Evolutionary conservation across 2,329 filamentous ascomycete species (phyloP).

Genomic region (Rosellinia necatrix): DNA sequence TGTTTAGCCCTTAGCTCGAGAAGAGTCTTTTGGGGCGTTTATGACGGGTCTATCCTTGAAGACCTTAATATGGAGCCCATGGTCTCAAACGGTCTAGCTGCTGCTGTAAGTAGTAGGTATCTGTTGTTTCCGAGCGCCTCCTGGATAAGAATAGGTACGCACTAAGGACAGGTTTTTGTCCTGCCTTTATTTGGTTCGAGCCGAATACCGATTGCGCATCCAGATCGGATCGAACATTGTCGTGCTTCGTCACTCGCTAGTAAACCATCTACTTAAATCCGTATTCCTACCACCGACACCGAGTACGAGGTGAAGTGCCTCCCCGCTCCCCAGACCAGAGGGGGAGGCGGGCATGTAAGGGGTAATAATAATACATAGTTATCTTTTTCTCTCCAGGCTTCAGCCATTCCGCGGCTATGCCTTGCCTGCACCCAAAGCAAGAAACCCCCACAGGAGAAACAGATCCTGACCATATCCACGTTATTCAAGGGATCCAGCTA

Average conservation of each 20-base stretch:
- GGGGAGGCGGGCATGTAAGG: no score
- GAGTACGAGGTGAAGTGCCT: conserved; percentile 1
- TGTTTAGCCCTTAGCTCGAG: not conserved
- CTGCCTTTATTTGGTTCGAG: not conserved
- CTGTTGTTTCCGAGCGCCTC: not conserved
- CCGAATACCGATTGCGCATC: conserved; percentile 1
- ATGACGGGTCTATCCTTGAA: conserved; percentile 4
- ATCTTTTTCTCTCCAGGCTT: conserved; percentile 3
- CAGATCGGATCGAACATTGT: not conserved
- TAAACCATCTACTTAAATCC: not conserved
- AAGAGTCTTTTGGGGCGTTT: not conserved
- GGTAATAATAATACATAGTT: no score
- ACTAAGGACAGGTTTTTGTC: not conserved
- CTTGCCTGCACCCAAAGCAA: conserved; percentile 8
- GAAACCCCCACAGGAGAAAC: conserved; percentile 12
- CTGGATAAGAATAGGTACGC: not conserved
- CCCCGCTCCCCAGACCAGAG: no score
- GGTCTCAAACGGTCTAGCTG: not conserved
- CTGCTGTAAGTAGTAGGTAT: no score
- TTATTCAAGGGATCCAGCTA: conserved; percentile 15
- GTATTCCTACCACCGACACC: not conserved
- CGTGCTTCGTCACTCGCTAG: not conserved
- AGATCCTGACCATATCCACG: conserved; percentile 16
- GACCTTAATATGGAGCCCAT: conserved; percentile 5
- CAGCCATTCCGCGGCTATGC: conserved; percentile 3